Conservation (phyloP, 768 basidiomycete genomes). For the Tulasnella sp. region DNA sequence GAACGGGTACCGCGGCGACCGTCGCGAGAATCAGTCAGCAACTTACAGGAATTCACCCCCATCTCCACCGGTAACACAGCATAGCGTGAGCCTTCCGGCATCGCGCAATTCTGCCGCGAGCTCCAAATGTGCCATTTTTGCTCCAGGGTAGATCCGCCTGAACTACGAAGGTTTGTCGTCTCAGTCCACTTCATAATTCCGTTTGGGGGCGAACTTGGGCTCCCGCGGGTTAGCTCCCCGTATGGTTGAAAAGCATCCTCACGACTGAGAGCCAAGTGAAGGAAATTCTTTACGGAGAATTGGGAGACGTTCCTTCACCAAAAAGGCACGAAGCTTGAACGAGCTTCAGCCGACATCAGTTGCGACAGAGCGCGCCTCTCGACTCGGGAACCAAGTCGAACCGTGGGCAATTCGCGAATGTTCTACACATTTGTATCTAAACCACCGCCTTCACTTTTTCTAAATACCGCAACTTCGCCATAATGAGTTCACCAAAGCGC, state of each 20-base stretch:
- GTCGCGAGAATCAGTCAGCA: constrained; percentile 17
- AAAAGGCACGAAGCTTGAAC: neutral
- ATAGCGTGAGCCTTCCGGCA: neutral
- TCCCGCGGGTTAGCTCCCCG: neutral
- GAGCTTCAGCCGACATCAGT: neutral
- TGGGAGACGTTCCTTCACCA: neutral
- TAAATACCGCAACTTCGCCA: neutral
- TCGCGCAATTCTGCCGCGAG: constrained; percentile 12
- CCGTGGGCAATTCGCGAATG: neutral
- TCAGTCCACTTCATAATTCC: neutral
- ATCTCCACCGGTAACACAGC: constrained; percentile 8
- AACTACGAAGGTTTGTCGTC: neutral
- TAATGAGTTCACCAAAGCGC: constrained; percentile 30
- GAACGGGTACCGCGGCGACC: neutral
- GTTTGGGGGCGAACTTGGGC: neutral
- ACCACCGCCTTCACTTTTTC: constrained; percentile 2
- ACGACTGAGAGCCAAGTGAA: neutral
- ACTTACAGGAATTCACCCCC: neutral
- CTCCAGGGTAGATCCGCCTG: neutral
- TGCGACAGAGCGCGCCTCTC: neutral
- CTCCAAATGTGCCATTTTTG: neutral
- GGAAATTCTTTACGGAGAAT: neutral
- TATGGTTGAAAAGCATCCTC: neutral
- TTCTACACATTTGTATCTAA: constrained; percentile 4
- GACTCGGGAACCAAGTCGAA: neutral